These are phyloP conservation scores for Xylariaceae sp. DNA, from an alignment of 2,329 filamentous ascomycete genomes.

Conservation along the genomic window DNA sequence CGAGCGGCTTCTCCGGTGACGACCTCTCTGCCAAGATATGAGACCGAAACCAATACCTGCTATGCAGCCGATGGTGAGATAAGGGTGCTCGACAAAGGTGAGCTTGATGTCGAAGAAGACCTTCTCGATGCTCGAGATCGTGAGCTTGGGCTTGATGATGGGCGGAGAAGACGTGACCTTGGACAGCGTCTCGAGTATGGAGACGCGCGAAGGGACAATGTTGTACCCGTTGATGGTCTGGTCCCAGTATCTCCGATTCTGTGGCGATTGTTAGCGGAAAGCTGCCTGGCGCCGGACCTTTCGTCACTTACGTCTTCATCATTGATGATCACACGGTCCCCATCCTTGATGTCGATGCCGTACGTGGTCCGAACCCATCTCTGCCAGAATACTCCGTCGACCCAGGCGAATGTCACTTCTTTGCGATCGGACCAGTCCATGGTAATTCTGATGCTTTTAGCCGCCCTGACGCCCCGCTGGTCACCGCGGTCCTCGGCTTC, in stretches of 20 bases:
- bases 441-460: constrained; percentile 86
- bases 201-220: constrained; percentile 83
- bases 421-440: constrained; percentile 84
- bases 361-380: constrained; percentile 95
- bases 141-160: constrained; percentile 70
- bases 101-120: constrained; percentile 62
- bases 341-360: constrained; percentile 79
- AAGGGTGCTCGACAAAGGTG: constrained; percentile 54
- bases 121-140: constrained; percentile 66
- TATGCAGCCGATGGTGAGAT: constrained; percentile 52
- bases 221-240: constrained; percentile 80
- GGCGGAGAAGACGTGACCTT: constrained; percentile 64
- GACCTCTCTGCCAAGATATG: constrained; percentile 49
- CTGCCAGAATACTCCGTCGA: constrained; percentile 96
- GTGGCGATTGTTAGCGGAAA: constrained; percentile 32
- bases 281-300: neutral
- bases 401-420: constrained; percentile 93
- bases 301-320: constrained; percentile 78
- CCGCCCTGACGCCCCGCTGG: constrained; percentile 75
- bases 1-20: constrained; percentile 48
- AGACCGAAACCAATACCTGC: constrained; percentile 50
- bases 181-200: constrained; percentile 79
- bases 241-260: constrained; percentile 96
- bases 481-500: constrained; percentile 93
- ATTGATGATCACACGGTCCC: constrained; percentile 91